Evolutionary conservation across 495 filamentous ascomycete genomes (phyloP), one percentile per base, ranked within the genome.

Genomic region (Beverwykella pulmonaria): DNA sequence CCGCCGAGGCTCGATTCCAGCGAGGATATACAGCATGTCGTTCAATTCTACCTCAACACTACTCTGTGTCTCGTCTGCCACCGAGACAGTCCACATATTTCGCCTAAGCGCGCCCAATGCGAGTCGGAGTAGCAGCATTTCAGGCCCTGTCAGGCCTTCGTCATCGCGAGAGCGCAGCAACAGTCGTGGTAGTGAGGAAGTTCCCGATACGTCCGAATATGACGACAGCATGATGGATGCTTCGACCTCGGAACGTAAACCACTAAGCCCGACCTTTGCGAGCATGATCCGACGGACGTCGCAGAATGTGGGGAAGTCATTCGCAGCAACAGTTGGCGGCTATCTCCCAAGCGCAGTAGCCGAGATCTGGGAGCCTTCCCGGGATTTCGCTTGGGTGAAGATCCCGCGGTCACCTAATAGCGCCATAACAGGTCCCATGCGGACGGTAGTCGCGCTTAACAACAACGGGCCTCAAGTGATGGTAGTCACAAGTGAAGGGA

Each of bases 61-160:
- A 1, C 87, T 98, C 36, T 96, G 92, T 71, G 92, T 98, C 59
- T 97, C 93, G 14, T 97, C 93, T 10, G 92, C 92, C 1, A 93
- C 92, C 0, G 95, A 98, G 72, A 98, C 94, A 14, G 89, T 98
- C n/a, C 94, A 98, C 73, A 88, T 98, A 53, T 98, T 98, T 78
- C 91, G 93, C 46, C 80, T 98, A 47, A 82, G 81, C 17, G 72
- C 79, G 8, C 78, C 79, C 20, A 67, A 66, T 39, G 71, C 65
- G n/a, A 61, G 70, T 44, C 53, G 66, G 34, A 66, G 62, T 19
- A 69, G 72, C n/a, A 78, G 80, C 71, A 76, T 82, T 30, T 67
- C 68, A 23, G 55, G 53, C 6, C 32, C 46, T 25, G 17, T 46
- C 4, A 20, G 59, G 12, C 63, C 63, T 4, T n/a, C 62, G 5